Evolutionary conservation across 192 early-diverging fungal genomes (phyloP).

Genomic region (Backusella liffmaniae): DNA sequence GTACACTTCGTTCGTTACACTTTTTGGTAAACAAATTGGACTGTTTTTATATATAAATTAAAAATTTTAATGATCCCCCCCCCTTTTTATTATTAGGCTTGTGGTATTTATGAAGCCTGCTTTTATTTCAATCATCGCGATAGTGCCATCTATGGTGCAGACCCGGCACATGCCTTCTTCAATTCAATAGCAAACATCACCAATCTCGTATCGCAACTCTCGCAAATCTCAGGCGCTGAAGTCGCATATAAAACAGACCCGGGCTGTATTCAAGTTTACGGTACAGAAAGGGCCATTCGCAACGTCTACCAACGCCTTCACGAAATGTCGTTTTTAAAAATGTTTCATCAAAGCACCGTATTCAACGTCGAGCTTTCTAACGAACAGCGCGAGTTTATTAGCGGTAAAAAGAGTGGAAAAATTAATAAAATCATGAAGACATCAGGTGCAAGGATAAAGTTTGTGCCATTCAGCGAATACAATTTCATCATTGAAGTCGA

Average conservation of each 20-base stretch:
- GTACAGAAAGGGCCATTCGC: conserved; percentile 60
- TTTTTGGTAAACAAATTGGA: conserved; percentile 51
- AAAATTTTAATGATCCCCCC: neutral
- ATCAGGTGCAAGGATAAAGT: conserved; percentile 65
- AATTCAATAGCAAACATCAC: conserved; percentile 23
- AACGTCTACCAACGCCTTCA: conserved; percentile 57
- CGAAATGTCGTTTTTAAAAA: conserved; percentile 49
- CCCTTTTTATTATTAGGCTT: conserved; percentile 18
- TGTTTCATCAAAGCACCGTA: conserved; percentile 54
- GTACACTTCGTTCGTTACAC: conserved; percentile 69
- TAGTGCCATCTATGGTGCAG: conserved; percentile 28
- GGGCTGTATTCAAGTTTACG: conserved; percentile 69
- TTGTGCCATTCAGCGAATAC: conserved; percentile 67
- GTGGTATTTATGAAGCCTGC: conserved; percentile 32
- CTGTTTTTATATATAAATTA: neutral
- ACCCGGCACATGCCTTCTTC: conserved; percentile 31
- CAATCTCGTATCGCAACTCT: conserved; percentile 47
- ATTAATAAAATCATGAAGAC: conserved; percentile 83
- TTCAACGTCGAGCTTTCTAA: conserved; percentile 76
- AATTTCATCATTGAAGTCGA: conserved; percentile 81
- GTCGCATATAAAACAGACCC: conserved; percentile 52
- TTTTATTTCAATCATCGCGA: conserved; percentile 32
- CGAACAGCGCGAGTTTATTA: conserved; percentile 84
- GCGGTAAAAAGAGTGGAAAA: conserved; percentile 86
- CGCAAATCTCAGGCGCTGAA: conserved; percentile 58